Conservation (phyloP, 1,284 basidiomycete genomes). For the Polyporus tsugae region DNA sequence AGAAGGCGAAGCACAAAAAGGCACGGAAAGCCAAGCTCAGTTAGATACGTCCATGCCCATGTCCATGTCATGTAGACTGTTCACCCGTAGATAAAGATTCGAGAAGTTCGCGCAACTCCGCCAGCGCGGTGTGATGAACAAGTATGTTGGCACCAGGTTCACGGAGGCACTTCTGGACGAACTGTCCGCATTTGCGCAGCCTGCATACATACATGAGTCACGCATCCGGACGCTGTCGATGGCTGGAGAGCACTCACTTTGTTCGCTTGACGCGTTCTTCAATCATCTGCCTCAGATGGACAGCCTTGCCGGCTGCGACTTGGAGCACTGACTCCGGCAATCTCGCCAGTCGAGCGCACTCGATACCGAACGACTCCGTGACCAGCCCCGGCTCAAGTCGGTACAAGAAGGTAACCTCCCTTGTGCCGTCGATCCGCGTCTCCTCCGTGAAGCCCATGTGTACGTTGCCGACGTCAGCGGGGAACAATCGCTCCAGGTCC, state of each 20-base stretch:
- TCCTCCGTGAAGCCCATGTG: conserved; percentile 89
- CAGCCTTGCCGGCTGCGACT: conserved; percentile 64
- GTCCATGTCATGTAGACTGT: conserved; percentile 18
- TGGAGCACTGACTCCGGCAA: conserved; percentile 74
- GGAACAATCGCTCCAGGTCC: conserved; percentile 62
- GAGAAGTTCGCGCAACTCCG: conserved; percentile 27
- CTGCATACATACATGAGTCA: conserved; percentile 17
- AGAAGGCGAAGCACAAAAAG: conserved; percentile 64
- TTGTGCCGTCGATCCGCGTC: conserved; percentile 69
- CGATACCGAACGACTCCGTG: conserved; percentile 87
- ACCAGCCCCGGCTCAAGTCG: conserved; percentile 77
- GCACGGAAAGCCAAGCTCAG: conserved; percentile 48
- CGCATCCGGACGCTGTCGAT: background rate
- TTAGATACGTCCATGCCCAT: conserved; percentile 12
- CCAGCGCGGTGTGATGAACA: conserved; percentile 20
- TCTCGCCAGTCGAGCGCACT: conserved; percentile 88
- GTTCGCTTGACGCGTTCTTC: conserved; percentile 59
- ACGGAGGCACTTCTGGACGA: conserved; percentile 29
- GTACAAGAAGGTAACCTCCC: conserved; percentile 89
- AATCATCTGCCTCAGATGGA: conserved; percentile 62
- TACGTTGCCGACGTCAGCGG: conserved; percentile 71
- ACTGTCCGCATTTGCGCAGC: conserved; percentile 32
- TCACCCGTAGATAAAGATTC: conserved; percentile 20
- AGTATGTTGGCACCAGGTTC: conserved; percentile 9
- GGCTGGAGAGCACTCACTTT: conserved; percentile 46